Conservation (phyloP, 768 basidiomycete genomes). For the Calvatia gigantea region DNA sequence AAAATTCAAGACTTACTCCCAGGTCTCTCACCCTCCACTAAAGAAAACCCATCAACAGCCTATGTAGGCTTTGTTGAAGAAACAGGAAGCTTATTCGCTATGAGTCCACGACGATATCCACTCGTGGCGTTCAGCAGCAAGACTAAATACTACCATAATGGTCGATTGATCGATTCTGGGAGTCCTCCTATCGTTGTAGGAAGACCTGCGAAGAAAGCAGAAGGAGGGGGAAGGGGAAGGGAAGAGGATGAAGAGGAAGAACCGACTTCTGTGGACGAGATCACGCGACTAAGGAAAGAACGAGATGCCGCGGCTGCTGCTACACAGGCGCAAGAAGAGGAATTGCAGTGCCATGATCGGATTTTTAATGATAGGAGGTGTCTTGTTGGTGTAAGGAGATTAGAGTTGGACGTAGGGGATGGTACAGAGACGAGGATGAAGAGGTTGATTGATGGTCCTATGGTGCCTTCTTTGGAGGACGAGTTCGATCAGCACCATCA, state of each 20-base stretch:
- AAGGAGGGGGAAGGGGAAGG: conserved; percentile 13
- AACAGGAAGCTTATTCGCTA: conserved; percentile 75
- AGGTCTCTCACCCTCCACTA: conserved; percentile 33
- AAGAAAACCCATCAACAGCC: conserved; percentile 58
- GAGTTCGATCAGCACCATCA: background rate
- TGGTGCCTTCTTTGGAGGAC: conserved; percentile 13
- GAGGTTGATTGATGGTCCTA: conserved; percentile 58
- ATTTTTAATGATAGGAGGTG: conserved; percentile 46
- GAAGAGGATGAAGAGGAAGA: conserved; percentile 6
- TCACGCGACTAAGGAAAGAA: conserved; percentile 11
- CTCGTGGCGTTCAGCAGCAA: conserved; percentile 65
- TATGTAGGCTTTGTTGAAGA: conserved; percentile 80
- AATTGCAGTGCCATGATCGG: conserved; percentile 9
- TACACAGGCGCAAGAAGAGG: background rate
- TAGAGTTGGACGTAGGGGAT: conserved; percentile 55
- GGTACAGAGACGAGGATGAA: conserved; percentile 39
- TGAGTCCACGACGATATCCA: conserved; percentile 80
- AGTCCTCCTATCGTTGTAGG: background rate
- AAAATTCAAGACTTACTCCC: conserved; percentile 72
- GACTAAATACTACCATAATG: conserved; percentile 17
- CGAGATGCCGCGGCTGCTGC: conserved; percentile 3
- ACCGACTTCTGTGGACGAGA: conserved; percentile 14
- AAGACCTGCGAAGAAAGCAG: conserved; percentile 12
- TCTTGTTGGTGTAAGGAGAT: conserved; percentile 54
- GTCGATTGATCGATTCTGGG: conserved; percentile 3